Percentiles rank a stretch among this genome's conserved stretches.
Conservation (phyloP, 2,329 filamentous ascomycete species). For the Chrysosporium queenslandicum region DNA sequence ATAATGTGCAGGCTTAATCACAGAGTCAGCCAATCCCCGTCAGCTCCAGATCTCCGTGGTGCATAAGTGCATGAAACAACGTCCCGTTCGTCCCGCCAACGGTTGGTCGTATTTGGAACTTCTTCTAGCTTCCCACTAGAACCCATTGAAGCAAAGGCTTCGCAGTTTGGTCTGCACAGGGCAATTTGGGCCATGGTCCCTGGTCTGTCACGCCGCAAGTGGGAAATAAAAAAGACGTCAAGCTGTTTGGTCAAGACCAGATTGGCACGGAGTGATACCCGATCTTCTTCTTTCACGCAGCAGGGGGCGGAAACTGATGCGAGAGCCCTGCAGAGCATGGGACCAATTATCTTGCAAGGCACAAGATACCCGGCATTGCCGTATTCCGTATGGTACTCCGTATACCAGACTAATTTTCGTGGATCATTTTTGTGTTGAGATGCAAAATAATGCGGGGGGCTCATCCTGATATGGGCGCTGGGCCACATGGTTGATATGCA, state of each 20-base stretch:
- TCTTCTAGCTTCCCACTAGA: not conserved
- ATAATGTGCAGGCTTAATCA: not conserved
- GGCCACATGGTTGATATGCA: no score
- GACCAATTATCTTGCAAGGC: no score
- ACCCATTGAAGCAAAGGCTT: not conserved
- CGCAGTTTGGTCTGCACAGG: not conserved
- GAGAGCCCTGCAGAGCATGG: not conserved
- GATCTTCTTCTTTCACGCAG: not conserved
- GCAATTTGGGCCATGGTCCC: not conserved
- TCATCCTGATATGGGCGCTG: no score
- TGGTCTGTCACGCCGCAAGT: not conserved
- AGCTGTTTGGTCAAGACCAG: not conserved
- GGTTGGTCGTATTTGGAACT: conserved; percentile 6
- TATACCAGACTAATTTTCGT: no score
- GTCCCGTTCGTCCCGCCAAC: conserved; percentile 1
- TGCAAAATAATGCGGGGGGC: no score
- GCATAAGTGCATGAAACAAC: conserved; percentile 2
- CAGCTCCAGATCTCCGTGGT: not conserved
- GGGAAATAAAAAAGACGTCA: not conserved
- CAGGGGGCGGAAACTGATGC: not conserved
- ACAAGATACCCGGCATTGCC: no score
- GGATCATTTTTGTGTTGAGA: no score
- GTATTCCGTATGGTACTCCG: no score
- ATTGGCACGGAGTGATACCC: not conserved
- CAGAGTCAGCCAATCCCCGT: not conserved